phyloP scores from a whole-genome alignment of 2,329 filamentous ascomycete genomes.

The Conoideocrella luteorostrata region DNA sequence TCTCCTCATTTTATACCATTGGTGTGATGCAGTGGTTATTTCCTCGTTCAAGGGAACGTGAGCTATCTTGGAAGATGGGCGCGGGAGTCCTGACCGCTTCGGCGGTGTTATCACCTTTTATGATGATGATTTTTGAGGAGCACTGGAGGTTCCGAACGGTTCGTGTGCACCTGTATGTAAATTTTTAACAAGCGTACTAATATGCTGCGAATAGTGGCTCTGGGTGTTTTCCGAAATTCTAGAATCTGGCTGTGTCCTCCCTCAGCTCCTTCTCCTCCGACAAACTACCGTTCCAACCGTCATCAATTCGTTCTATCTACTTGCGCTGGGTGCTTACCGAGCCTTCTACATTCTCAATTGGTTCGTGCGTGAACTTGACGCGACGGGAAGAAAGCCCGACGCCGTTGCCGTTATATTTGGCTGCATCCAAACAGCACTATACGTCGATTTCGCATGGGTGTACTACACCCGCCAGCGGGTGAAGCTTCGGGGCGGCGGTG shows the following conservation, averaged over 20 bases:
- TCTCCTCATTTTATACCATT: constrained; percentile 79
- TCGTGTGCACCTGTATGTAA: constrained; percentile 4
- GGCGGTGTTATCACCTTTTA: constrained; percentile 62
- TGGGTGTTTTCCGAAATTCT: constrained; percentile 90
- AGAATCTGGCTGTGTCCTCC: constrained; percentile 84
- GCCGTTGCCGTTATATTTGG: constrained; percentile 78
- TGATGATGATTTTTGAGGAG: constrained; percentile 60
- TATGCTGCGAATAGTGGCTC: constrained; percentile 52
- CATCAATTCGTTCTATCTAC: constrained; percentile 92
- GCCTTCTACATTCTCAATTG: constrained; percentile 88
- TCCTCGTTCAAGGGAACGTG: constrained; percentile 80
- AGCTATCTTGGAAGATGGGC: constrained; percentile 90
- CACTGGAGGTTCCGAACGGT: constrained; percentile 47
- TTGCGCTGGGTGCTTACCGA: constrained; percentile 81
- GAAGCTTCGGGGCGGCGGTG: constrained; percentile 78
- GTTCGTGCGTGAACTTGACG: constrained; percentile 63
- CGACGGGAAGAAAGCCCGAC: constrained; percentile 53
- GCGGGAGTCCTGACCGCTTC: constrained; percentile 61
- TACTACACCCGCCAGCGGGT: constrained; percentile 91
- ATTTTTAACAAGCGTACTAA: background rate
- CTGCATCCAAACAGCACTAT: constrained; percentile 80
- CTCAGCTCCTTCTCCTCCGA: constrained; percentile 83
- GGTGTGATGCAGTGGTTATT: constrained; percentile 81
- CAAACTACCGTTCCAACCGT: constrained; percentile 95
- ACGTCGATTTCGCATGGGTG: constrained; percentile 93